These are phyloP conservation scores for Leptographium procerum DNA, from an alignment of 2,329 filamentous ascomycete genomes.

Conservation along the genomic window DNA sequence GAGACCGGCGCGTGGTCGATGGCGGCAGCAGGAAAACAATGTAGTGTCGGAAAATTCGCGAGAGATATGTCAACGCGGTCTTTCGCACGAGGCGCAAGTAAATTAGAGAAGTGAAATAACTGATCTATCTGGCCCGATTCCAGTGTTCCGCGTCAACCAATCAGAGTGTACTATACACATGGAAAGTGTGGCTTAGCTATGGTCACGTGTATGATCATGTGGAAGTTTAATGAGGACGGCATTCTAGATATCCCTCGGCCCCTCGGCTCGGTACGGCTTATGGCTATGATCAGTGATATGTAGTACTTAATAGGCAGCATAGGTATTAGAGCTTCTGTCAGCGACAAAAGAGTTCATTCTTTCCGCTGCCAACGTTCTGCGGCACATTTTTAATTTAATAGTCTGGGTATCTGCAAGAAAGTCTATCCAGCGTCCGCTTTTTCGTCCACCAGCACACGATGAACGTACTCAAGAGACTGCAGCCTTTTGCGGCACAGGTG, in stretches of 20 bases:
- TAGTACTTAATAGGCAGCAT: neutral
- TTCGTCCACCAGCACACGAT: constrained; percentile 19
- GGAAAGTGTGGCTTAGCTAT: neutral
- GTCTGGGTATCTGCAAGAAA: neutral
- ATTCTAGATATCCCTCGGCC: neutral
- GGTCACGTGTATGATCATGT: neutral
- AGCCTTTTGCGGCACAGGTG: constrained; percentile 50
- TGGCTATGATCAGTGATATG: neutral
- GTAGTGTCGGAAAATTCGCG: neutral
- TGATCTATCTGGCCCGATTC: neutral
- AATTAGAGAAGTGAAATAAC: neutral
- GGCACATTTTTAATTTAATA: too few species aligned
- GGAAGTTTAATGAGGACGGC: neutral
- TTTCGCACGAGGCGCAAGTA: neutral
- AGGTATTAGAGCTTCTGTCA: neutral
- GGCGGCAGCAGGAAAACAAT: neutral
- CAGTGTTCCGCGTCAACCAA: neutral
- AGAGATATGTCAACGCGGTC: neutral
- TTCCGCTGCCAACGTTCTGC: too few species aligned
- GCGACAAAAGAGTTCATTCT: neutral
- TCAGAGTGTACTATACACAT: neutral
- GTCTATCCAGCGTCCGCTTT: neutral
- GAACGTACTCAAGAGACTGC: constrained; percentile 46
- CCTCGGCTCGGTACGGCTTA: neutral
- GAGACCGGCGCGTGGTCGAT: neutral